These are phyloP conservation scores for Aplosporella prunicola DNA, from an alignment of 2,329 filamentous ascomycete genomes.

Conservation along the genomic window DNA sequence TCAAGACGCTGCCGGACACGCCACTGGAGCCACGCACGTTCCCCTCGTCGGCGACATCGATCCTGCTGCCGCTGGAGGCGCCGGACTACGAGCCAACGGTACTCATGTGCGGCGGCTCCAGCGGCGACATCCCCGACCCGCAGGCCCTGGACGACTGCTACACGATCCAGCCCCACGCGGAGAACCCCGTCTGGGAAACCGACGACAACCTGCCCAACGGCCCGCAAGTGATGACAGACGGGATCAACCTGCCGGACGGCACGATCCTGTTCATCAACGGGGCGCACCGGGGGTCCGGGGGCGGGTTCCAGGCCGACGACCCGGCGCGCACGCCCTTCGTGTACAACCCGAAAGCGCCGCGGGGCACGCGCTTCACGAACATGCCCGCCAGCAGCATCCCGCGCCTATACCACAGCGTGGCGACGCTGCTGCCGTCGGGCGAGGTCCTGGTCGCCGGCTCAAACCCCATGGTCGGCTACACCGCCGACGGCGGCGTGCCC, in stretches of 20 bases:
- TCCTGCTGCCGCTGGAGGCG: slow-evolving; percentile 5
- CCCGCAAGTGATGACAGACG: slow-evolving; percentile 6
- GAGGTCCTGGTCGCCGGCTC: slow-evolving; percentile 46
- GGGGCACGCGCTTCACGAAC: not conserved
- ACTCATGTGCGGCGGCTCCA: slow-evolving; percentile 9
- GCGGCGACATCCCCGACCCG: slow-evolving; percentile 6
- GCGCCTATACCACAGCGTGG: slow-evolving; percentile 45
- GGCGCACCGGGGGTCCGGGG: slow-evolving; percentile 4
- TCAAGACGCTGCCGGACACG: slow-evolving; percentile 2
- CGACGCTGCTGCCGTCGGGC: slow-evolving; percentile 44
- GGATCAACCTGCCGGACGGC: slow-evolving; percentile 4
- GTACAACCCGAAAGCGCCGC: slow-evolving; percentile 1
- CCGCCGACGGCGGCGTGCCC: slow-evolving; percentile 22
- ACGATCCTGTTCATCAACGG: slow-evolving; percentile 9
- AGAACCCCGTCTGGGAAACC: not conserved
- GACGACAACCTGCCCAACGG: slow-evolving; percentile 7
- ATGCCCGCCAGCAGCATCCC: slow-evolving; percentile 22
- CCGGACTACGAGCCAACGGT: slow-evolving; percentile 3
- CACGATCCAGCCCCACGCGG: slow-evolving; percentile 1
- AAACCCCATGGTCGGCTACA: slow-evolving; percentile 39
- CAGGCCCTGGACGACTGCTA: slow-evolving; percentile 10
- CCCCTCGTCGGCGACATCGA: slow-evolving; percentile 7
- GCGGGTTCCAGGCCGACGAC: slow-evolving; percentile 9
- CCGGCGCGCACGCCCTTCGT: slow-evolving; percentile 1
- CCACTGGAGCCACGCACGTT: slow-evolving; percentile 6